Percentiles rank a stretch among this genome's conserved stretches.
Conservation (phyloP, 305 asterid species). For the Fraxinus baroniana region DNA sequence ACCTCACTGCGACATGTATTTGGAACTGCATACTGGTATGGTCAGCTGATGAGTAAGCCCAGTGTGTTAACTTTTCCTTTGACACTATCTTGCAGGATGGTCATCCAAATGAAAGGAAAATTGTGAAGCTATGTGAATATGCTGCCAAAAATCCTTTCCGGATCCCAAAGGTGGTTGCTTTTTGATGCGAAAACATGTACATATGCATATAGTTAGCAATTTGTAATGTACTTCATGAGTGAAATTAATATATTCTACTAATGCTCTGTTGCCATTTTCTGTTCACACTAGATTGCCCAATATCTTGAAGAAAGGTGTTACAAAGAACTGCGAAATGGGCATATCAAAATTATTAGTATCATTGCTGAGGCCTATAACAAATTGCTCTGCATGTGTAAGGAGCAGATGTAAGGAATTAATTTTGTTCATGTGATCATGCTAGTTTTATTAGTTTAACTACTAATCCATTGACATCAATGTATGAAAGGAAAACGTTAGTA, state of each 20-base stretch:
- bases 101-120: slow-evolving; percentile 68
- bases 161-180: slow-evolving; percentile 71
- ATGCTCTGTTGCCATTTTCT: slow-evolving; percentile 16
- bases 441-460: slow-evolving; percentile 6
- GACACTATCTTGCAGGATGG: slow-evolving; percentile 54
- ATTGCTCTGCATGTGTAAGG: slow-evolving; percentile 75
- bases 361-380: slow-evolving; percentile 71
- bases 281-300: slow-evolving; percentile 62
- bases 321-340: slow-evolving; percentile 80
- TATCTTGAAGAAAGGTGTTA: slow-evolving; percentile 91
- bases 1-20: background rate
- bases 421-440: slow-evolving; percentile 9
- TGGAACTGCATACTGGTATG: background rate
- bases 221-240: slow-evolving; percentile 5
- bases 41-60: background rate
- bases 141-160: slow-evolving; percentile 91
- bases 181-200: background rate
- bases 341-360: slow-evolving; percentile 55
- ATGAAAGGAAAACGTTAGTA: background rate
- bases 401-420: slow-evolving; percentile 70
- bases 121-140: slow-evolving; percentile 86
- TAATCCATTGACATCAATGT: slow-evolving; percentile 3
- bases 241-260: slow-evolving; percentile 7
- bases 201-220: background rate
- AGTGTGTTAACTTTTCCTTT: background rate